Percentiles rank a stretch among this genome's conserved stretches.
Evolutionary conservation across 176 grass and related monocot species (phyloP).

Genomic region (Chrysopogon serrulatus): DNA sequence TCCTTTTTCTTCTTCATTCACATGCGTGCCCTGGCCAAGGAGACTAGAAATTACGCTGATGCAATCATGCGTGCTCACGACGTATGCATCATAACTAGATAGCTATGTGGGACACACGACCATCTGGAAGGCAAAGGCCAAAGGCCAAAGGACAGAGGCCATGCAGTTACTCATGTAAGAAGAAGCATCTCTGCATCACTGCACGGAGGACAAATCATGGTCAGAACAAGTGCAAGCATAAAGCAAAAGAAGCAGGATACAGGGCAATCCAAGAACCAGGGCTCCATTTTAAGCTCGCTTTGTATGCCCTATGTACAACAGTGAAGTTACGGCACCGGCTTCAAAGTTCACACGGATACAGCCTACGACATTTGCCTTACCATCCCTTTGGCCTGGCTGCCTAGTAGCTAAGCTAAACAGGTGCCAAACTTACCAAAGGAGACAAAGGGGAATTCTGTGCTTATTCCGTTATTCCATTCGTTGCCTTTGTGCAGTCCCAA

Average conservation of each 20-base stretch:
- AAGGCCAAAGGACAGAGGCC: neutral
- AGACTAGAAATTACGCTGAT: constrained; percentile 9
- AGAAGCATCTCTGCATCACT: neutral
- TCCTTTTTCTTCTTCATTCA: neutral
- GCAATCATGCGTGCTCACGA: constrained; percentile 29
- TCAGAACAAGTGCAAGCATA: constrained; percentile 16
- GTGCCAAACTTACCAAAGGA: constrained; percentile 89
- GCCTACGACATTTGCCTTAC: constrained; percentile 19
- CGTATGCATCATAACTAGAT: constrained; percentile 24
- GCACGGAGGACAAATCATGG: neutral
- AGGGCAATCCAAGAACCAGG: neutral
- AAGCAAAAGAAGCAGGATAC: constrained; percentile 26
- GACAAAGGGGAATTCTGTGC: constrained; percentile 84
- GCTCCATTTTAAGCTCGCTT: constrained; percentile 23
- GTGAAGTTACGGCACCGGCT: constrained; percentile 37
- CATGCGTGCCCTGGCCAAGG: neutral
- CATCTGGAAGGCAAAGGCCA: constrained; percentile 14
- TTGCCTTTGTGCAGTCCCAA: constrained; percentile 70
- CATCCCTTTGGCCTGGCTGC: constrained; percentile 25
- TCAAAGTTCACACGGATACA: constrained; percentile 33
- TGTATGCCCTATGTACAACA: constrained; percentile 16
- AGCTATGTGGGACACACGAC: neutral
- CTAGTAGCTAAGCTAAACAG: constrained; percentile 36
- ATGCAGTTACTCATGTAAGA: neutral
- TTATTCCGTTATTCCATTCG: constrained; percentile 72